Base-by-base conservation (phyloP, 2,329 filamentous ascomycete species). In the Chrysosporium keratinophilum region DNA sequence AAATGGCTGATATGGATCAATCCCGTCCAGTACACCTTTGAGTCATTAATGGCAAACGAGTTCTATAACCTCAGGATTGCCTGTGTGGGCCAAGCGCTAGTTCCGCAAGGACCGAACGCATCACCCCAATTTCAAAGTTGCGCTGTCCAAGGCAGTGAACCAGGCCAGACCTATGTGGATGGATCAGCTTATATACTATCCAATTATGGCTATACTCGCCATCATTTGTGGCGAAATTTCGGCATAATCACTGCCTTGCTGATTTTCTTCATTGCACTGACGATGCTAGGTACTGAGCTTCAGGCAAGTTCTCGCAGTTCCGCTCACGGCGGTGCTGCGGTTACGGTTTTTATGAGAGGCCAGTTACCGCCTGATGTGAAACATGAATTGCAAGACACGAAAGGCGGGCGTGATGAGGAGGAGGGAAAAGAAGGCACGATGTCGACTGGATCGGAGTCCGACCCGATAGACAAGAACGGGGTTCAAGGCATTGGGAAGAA, bases 201-300 rank as follows among this genome's bases (percentile, higher is more conserved):
- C 0, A 74, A 76, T 0, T 84, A 75, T 59, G 72, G 69, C 0
- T 84, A 84, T 60, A 75, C 70, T 1, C 69, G 77, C 10, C 66
- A 72, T 1, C 80, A 84, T 60, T 63, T 84, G 0, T 85, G 82
- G 82, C 73, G 81, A 1, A 89, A 93, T 68, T 87, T 85, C 66
- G 87, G 86, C 1, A 93, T 95, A 58, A 82, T 94, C 56, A 65
- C 89, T 10, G 82, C 76, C 1, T 78, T 94, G 57, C 87, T 94
- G 52, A 69, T 84, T 40, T 81, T 82, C 56, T 95, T 95, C 71
- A 74, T 95, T 2, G 68, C 79, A 10, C 71, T 87, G 54, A 91
- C 95, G 59, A 83, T 88, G 39, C 76, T 87, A 14, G 76, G 91
- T 0, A 89, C 88, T 63, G 89, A 95, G 65, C 74, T 85, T 19